These are phyloP conservation scores for Colletotrichum liriopes DNA, from an alignment of 2,329 filamentous ascomycete species.

Conservation along the genomic window DNA sequence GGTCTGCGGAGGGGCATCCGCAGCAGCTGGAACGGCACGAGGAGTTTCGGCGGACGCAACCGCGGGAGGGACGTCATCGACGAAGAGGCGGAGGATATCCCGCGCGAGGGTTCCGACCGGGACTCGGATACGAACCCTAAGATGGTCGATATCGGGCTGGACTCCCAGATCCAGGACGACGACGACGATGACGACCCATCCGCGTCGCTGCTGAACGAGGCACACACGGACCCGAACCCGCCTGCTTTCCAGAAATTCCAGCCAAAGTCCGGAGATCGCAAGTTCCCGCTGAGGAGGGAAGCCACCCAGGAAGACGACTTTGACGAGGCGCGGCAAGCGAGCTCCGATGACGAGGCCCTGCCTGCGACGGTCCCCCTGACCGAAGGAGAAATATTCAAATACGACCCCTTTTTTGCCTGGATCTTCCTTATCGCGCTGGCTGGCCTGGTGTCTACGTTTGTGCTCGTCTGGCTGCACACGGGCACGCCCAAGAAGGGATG, in stretches of 20 bases:
- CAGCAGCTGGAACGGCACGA: conserved; percentile 76
- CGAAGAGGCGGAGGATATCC: conserved; percentile 61
- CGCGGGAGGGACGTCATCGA: conserved; percentile 52
- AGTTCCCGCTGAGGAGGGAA: conserved; percentile 58
- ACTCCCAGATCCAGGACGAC: conserved; percentile 71
- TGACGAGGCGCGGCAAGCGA: conserved; percentile 59
- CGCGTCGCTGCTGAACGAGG: conserved; percentile 72
- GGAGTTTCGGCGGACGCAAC: conserved; percentile 53
- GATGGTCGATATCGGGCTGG: conserved; percentile 91
- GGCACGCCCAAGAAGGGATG: conserved; percentile 81
- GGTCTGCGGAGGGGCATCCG: conserved; percentile 69
- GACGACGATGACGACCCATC: conserved; percentile 75
- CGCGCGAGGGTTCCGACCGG: conserved; percentile 52
- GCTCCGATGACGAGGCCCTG: conserved; percentile 55
- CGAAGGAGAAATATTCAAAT: conserved; percentile 79
- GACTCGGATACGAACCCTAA: conserved; percentile 59
- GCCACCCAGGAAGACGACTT: conserved; percentile 65
- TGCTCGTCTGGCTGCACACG: conserved; percentile 92
- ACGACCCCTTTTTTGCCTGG: conserved; percentile 94
- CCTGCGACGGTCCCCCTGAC: conserved; percentile 67
- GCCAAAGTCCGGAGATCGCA: conserved; percentile 54
- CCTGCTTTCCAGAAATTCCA: conserved; percentile 76
- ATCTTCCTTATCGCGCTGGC: conserved; percentile 89
- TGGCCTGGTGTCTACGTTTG: conserved; percentile 88
- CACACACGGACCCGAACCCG: conserved; percentile 66